phyloP scores from a whole-genome alignment of 768 basidiomycete genomes.

The Suillus fuscotomentosus region DNA sequence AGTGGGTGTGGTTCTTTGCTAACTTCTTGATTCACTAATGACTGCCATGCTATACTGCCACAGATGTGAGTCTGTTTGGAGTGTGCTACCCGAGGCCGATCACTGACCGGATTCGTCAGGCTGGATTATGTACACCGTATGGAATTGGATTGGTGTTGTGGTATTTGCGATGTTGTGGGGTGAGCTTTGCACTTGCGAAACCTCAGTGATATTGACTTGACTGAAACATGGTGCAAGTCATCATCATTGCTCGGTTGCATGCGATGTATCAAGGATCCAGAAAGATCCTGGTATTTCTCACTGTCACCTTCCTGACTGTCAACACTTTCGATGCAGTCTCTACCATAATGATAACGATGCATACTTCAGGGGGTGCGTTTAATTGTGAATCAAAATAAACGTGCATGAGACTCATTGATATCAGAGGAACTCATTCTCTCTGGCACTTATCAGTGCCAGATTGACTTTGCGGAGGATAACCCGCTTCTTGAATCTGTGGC shows the following conservation, averaged over 20 bases:
- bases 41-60: not conserved
- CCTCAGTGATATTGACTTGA: not conserved
- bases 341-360: no score
- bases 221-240: not conserved
- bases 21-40: not conserved
- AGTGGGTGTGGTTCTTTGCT: not conserved
- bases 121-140: not conserved
- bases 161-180: not conserved
- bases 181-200: not conserved
- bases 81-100: not conserved
- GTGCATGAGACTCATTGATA: not conserved
- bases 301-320: not conserved
- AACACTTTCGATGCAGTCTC: not conserved
- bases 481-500: no score
- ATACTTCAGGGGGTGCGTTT: no score
- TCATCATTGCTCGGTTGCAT: not conserved
- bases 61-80: not conserved
- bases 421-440: not conserved
- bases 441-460: not conserved
- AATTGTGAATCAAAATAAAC: no score
- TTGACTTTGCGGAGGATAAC: not conserved
- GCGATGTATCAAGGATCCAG: not conserved
- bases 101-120: not conserved
- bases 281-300: not conserved
- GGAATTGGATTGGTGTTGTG: not conserved